Evolutionary conservation across 2,329 filamentous ascomycete species (phyloP).

Genomic region (Fonsecaea monophora): DNA sequence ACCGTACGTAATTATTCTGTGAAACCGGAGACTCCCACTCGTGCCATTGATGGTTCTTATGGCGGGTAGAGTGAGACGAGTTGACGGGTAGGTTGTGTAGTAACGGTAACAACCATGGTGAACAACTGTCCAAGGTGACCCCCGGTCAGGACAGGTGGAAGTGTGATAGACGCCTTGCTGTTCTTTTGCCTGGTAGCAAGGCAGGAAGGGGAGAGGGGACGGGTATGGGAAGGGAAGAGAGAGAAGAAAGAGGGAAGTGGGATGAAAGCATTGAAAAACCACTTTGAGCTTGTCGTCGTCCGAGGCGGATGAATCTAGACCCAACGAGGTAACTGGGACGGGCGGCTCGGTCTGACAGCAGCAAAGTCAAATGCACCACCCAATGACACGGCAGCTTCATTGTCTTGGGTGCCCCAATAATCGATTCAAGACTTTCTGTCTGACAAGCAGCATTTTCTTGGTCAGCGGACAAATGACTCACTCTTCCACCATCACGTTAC

Average conservation of each 20-base stretch:
- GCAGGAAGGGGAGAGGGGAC: slow-evolving; percentile 12
- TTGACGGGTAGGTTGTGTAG: slow-evolving; percentile 14
- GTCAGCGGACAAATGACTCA: not conserved
- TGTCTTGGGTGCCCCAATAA: not conserved
- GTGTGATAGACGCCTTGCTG: slow-evolving; percentile 24
- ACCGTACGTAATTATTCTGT: slow-evolving; percentile 28
- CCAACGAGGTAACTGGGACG: slow-evolving; percentile 24
- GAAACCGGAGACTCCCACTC: slow-evolving; percentile 30
- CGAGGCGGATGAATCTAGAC: slow-evolving; percentile 25
- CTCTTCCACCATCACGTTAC: not conserved
- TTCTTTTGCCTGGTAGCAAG: slow-evolving; percentile 31
- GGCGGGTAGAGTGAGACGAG: slow-evolving; percentile 27
- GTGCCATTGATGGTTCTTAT: slow-evolving; percentile 34
- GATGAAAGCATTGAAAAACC: slow-evolving; percentile 10
- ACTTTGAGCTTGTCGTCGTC: slow-evolving; percentile 14
- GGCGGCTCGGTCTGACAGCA: not conserved
- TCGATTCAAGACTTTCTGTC: not conserved
- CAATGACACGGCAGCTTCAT: not conserved
- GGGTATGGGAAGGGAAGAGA: slow-evolving; percentile 20
- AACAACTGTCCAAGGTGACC: slow-evolving; percentile 36
- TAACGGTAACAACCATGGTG: slow-evolving; percentile 31
- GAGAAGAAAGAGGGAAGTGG: slow-evolving; percentile 21
- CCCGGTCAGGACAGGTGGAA: slow-evolving; percentile 16
- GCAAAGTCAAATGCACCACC: not conserved
- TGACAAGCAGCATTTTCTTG: not conserved